Percentiles rank a stretch among this genome's conserved stretches.
These are phyloP conservation scores for Phytophthora foliorum DNA, from an alignment of 352 stramenopile species.

Conservation along the genomic window DNA sequence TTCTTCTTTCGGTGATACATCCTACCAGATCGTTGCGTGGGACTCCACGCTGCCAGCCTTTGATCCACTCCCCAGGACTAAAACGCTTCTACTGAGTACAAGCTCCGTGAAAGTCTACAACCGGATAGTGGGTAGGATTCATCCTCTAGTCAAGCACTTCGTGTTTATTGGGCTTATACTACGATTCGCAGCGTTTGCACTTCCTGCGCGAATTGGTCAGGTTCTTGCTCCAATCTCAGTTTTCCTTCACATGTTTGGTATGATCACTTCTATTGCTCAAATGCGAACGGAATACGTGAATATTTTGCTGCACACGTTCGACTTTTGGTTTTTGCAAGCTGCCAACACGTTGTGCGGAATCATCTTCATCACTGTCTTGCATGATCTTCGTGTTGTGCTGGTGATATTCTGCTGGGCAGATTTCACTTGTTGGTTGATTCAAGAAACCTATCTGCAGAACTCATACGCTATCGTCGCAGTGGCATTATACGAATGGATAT, in stretches of 20 bases:
- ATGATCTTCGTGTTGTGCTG: slow-evolving; percentile 12
- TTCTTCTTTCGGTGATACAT: neutral
- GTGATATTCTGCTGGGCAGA: slow-evolving; percentile 8
- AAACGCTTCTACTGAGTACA: slow-evolving; percentile 20
- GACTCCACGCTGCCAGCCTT: slow-evolving; percentile 14
- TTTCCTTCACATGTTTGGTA: neutral
- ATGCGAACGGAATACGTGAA: slow-evolving; percentile 7
- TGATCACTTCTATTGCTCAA: neutral
- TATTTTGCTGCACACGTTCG: slow-evolving; percentile 10
- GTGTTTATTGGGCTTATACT: neutral
- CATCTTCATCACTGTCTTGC: slow-evolving; percentile 3
- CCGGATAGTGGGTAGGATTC: neutral
- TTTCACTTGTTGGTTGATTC: slow-evolving; percentile 1
- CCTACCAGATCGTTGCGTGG: slow-evolving; percentile 23
- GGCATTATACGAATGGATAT: slow-evolving; percentile 4
- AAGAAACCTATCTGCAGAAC: slow-evolving; percentile 15
- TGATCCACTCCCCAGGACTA: slow-evolving; percentile 15
- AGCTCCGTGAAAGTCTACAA: slow-evolving; percentile 12
- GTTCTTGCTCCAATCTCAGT: slow-evolving; percentile 10
- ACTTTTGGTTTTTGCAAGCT: slow-evolving; percentile 22
- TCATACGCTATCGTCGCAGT: neutral
- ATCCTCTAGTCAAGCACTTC: neutral
- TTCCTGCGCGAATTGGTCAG: neutral
- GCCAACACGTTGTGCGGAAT: slow-evolving; percentile 13
- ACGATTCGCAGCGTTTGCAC: neutral